Percentiles rank a stretch among this genome's conserved stretches.
Evolutionary conservation across 495 filamentous ascomycete genomes (phyloP).

Genomic region (Podospora australis): DNA sequence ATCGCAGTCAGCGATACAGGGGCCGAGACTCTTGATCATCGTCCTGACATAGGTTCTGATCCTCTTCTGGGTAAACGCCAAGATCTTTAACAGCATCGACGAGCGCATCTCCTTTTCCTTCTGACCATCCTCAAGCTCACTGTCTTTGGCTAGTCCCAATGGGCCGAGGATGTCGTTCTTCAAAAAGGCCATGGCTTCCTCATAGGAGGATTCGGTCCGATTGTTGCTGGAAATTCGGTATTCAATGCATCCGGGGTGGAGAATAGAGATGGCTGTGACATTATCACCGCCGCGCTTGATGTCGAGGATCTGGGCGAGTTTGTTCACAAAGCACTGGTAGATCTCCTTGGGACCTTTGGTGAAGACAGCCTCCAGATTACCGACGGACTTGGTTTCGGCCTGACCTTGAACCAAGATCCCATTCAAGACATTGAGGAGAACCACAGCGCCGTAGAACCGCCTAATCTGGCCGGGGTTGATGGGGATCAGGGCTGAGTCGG

Average conservation of each 20-base stretch:
- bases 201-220: background rate
- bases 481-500: background rate
- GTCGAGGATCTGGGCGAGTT: conserved; percentile 26
- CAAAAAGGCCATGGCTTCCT: background rate
- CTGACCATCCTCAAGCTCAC: background rate
- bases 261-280: conserved; percentile 18
- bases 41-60: background rate
- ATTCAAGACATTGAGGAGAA: background rate
- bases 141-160: background rate
- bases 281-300: conserved; percentile 9
- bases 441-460: background rate
- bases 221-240: conserved; percentile 22
- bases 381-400: background rate
- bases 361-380: background rate
- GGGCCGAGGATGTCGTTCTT: background rate
- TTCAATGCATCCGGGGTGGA: conserved; percentile 9
- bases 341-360: background rate
- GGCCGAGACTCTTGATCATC: background rate
- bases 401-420: background rate
- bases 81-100: background rate
- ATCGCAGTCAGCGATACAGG: background rate
- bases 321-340: conserved; percentile 23
- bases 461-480: background rate
- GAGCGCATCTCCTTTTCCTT: background rate
- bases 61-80: background rate